These are phyloP conservation scores for Aphanomyces euteiches DNA, from an alignment of 352 stramenopile species.

Conservation along the genomic window DNA sequence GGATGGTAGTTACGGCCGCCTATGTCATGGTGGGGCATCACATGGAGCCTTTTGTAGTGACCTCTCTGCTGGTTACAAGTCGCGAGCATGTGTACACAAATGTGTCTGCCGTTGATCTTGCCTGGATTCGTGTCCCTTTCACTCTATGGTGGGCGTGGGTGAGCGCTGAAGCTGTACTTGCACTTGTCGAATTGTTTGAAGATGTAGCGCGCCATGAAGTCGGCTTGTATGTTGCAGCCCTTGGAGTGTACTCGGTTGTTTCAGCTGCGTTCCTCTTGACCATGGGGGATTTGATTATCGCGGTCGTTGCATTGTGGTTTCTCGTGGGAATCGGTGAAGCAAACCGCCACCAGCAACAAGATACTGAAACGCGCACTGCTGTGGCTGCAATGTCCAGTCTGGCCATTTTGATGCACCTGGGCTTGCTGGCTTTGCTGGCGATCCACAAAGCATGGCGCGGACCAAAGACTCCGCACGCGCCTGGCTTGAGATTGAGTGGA, in stretches of 20 bases:
- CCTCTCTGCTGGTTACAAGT: background rate
- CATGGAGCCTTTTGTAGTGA: background rate
- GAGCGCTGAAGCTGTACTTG: background rate
- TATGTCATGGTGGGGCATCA: background rate
- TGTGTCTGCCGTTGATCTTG: background rate
- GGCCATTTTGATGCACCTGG: background rate
- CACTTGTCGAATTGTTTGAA: background rate
- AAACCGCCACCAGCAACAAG: background rate
- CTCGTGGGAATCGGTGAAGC: background rate
- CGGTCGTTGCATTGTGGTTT: constrained; percentile 3
- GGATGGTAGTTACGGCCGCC: background rate
- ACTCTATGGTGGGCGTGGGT: constrained; percentile 5
- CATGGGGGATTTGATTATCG: background rate
- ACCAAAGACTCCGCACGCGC: background rate
- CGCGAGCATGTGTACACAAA: background rate
- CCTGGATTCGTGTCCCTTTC: background rate
- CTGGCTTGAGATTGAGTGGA: background rate
- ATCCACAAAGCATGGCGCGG: constrained; percentile 12
- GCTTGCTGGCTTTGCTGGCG: constrained; percentile 3
- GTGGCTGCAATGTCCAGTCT: background rate
- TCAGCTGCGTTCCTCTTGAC: background rate
- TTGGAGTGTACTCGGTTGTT: background rate
- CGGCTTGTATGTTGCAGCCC: background rate
- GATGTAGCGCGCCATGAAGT: background rate
- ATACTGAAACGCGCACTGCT: background rate